Percentiles rank a stretch among this genome's conserved stretches.
phyloP scores from a whole-genome alignment of 108 stramenopile species.

The Ochromonas danica region DNA sequence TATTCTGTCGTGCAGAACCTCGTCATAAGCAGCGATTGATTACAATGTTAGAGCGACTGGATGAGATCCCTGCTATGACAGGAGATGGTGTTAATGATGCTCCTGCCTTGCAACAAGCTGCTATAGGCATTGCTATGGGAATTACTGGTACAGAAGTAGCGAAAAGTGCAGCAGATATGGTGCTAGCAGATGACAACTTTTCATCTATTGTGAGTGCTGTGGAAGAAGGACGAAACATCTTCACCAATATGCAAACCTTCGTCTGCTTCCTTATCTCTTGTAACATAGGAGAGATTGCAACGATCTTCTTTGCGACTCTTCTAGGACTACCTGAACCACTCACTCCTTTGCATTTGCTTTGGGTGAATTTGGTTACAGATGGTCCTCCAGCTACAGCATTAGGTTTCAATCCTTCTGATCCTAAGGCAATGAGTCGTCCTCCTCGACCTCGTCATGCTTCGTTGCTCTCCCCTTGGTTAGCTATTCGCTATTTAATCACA shows the following conservation, averaged over 20 bases:
- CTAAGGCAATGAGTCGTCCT: constrained; percentile 74
- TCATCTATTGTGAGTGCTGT: constrained; percentile 92
- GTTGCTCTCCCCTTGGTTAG: constrained; percentile 90
- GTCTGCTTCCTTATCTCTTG: constrained; percentile 95
- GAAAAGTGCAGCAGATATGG: constrained; percentile 96
- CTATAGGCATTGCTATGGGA: constrained; percentile 92
- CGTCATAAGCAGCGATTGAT: constrained; percentile 94
- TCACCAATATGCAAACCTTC: constrained; percentile 97
- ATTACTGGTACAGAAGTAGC: constrained; percentile 86
- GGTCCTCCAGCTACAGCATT: constrained; percentile 96
- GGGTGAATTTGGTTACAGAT: constrained; percentile 97
- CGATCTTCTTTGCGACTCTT: constrained; percentile 73
- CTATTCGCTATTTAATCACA: constrained; percentile 84
- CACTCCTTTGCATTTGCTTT: constrained; percentile 94
- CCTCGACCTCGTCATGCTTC: constrained; percentile 88
- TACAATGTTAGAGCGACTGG: constrained; percentile 79
- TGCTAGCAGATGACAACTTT: constrained; percentile 96
- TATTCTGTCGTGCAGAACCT: constrained; percentile 95
- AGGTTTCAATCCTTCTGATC: constrained; percentile 93
- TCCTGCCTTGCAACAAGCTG: constrained; percentile 94
- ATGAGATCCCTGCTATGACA: constrained; percentile 94
- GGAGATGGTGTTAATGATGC: constrained; percentile 98
- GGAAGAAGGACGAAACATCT: constrained; percentile 93
- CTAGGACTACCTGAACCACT: constrained; percentile 91
- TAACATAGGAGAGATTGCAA: constrained; percentile 95